Conservation (phyloP, 208 protist species). For the Leptomonas pyrrhocoris region DNA sequence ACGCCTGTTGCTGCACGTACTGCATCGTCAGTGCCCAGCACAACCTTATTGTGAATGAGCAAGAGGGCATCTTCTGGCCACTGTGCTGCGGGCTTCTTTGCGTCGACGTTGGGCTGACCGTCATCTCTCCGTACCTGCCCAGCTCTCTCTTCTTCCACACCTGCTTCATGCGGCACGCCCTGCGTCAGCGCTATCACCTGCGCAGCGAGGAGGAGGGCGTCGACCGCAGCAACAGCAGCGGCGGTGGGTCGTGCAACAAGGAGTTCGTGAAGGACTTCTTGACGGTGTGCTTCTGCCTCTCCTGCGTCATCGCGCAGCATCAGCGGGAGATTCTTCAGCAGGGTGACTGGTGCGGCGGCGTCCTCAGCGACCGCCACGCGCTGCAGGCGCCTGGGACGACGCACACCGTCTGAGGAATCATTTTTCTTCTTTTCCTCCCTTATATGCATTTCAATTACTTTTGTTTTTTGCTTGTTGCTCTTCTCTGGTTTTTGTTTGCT, state of each 20-base stretch:
- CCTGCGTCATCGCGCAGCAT: constrained; percentile 29
- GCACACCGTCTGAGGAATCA: constrained; percentile 8
- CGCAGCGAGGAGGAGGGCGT: neutral
- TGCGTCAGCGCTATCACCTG: constrained; percentile 33
- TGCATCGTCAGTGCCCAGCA: constrained; percentile 30
- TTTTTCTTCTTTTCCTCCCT: neutral
- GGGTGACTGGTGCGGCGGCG: constrained; percentile 29
- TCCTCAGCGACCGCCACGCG: constrained; percentile 25
- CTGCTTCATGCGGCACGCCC: constrained; percentile 16
- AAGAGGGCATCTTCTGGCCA: constrained; percentile 21
- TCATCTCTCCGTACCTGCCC: neutral
- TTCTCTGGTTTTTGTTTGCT: neutral
- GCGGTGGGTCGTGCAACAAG: neutral
- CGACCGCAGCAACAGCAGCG: neutral
- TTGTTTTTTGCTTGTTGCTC: constrained; percentile 1
- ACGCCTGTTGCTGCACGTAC: constrained; percentile 32
- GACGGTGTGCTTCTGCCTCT: constrained; percentile 5
- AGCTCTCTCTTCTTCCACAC: constrained; percentile 16
- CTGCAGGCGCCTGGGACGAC: constrained; percentile 9
- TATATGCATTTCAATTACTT: constrained; percentile 1
- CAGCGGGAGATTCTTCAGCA: constrained; percentile 28
- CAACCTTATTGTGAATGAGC: constrained; percentile 20
- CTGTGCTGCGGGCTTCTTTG: constrained; percentile 27
- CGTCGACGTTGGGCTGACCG: constrained; percentile 19
- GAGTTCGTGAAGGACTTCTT: constrained; percentile 14